Conservation (phyloP, 2,329 filamentous ascomycete genomes). For the Hypoxylon sp. region DNA sequence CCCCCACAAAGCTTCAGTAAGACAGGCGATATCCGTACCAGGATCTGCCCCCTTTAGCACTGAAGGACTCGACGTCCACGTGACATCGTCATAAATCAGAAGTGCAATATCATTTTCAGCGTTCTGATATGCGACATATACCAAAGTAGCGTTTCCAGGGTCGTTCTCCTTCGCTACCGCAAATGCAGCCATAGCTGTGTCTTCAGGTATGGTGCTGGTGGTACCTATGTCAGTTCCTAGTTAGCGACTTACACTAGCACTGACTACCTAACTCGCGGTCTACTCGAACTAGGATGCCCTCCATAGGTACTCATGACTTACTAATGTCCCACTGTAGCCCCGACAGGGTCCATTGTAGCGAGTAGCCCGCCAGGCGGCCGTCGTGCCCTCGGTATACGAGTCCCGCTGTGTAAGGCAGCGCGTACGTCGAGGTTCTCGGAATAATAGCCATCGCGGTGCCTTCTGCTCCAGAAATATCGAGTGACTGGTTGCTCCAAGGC, state of each 20-base stretch:
- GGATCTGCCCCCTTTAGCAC: background rate
- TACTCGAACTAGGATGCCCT: background rate
- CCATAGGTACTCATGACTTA: background rate
- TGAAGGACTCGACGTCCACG: background rate
- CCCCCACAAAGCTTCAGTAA: slow-evolving; percentile 9
- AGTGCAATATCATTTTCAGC: slow-evolving; percentile 11
- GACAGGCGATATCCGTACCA: background rate
- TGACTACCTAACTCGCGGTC: background rate
- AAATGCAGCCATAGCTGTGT: background rate
- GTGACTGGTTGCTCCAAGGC: slow-evolving; percentile 9
- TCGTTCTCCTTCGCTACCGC: slow-evolving; percentile 13
- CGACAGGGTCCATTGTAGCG: background rate
- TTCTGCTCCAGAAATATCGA: background rate
- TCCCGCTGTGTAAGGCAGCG: background rate
- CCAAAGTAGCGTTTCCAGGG: slow-evolving; percentile 3
- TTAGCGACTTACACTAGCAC: background rate
- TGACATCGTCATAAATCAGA: background rate
- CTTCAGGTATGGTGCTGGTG: background rate
- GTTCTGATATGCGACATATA: slow-evolving; percentile 14
- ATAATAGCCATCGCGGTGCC: background rate
- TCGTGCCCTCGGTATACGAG: background rate
- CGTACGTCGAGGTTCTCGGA: background rate
- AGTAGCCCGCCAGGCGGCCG: background rate
- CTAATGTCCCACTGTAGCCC: background rate
- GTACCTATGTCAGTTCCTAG: background rate